Evolutionary conservation across 176 grass and related monocot genomes (phyloP), one percentile per base, ranked within the genome.

Genomic region (Hordeum marinum): DNA sequence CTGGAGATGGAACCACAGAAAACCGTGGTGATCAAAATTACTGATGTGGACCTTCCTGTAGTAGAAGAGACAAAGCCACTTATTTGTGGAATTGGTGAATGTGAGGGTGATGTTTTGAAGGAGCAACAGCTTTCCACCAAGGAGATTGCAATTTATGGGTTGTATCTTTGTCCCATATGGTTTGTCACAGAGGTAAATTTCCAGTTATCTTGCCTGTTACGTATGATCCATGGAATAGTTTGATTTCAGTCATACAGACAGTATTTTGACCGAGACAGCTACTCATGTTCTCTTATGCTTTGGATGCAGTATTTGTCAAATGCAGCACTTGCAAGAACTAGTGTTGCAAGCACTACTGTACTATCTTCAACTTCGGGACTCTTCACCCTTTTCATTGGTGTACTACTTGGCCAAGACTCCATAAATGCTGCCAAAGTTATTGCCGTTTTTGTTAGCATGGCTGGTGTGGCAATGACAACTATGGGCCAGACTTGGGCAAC

Each of bases 251-350:
- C 10, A 20, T 68, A 68, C n/a, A 78, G 40, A 6, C 1, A 48
- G 9, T 37, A 66, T 15, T 80, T 84, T 74, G 29, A 81, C 76
- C 0, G 15, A 50, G n/a, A 57, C 76, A 26, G 6, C 39, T 74
- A 86, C 85, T 86, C 65, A 83, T 66, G 42, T 73, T 72, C 71
- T 80, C 55, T 78, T 86, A 31, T 68, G 25, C 63, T 87, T 43
- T 94, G 72, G 52, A 77, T 95, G 80, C 86, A 99, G 96, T 99
- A 99, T 80, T 88, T 99, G 70, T 99, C 96, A 55, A 99, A 99
- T 96, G 96, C 96, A 11, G 96, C 94, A 17, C 96, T 99, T 88
- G 91, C 93, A 94, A 92, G 96, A 87, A 99, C 96, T 68, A 99
- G 96, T 86, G 96, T 99, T 73, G 96, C 96, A 72, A 99, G 96